Evolutionary conservation across 1,284 basidiomycete genomes (phyloP).

Genomic region (Paramarasmius palmivorus): DNA sequence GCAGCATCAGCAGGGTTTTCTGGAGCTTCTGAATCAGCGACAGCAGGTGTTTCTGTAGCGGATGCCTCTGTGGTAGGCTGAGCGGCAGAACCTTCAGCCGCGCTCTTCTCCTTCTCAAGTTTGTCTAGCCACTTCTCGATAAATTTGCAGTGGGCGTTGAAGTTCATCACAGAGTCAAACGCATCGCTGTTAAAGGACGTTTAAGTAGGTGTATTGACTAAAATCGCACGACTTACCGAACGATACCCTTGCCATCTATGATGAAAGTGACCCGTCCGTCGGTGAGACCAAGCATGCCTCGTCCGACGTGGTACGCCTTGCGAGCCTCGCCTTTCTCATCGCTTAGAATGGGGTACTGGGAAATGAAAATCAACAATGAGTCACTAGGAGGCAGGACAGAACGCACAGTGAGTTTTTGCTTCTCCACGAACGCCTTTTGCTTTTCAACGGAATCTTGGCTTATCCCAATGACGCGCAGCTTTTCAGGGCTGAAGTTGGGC

Average conservation of each 20-base stretch:
- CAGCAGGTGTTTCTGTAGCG: neutral
- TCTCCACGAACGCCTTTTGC: slow-evolving; percentile 73
- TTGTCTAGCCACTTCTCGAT: slow-evolving; percentile 64
- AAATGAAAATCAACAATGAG: neutral
- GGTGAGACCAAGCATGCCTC: slow-evolving; percentile 63
- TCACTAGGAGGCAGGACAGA: neutral
- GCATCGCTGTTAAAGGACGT: slow-evolving; percentile 41
- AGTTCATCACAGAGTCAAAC: slow-evolving; percentile 59
- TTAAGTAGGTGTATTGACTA: neutral
- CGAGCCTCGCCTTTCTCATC: slow-evolving; percentile 63
- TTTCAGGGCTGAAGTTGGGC: slow-evolving; percentile 62
- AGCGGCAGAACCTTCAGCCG: neutral
- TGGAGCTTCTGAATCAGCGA: neutral
- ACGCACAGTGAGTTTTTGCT: slow-evolving; percentile 65
- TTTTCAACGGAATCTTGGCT: slow-evolving; percentile 69
- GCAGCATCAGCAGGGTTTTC: neutral
- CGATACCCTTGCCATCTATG: slow-evolving; percentile 67
- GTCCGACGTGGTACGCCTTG: slow-evolving; percentile 64
- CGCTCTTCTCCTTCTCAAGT: slow-evolving; percentile 39
- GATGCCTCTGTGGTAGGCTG: neutral
- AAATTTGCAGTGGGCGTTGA: slow-evolving; percentile 64
- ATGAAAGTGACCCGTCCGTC: slow-evolving; percentile 74
- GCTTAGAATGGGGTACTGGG: slow-evolving; percentile 75
- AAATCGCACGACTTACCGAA: slow-evolving; percentile 46
- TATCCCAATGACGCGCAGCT: slow-evolving; percentile 69